Percentiles rank a stretch among this genome's conserved stretches.
These are phyloP conservation scores for Fusarium nygamai DNA, from an alignment of 2,329 filamentous ascomycete species.

Conservation along the genomic window DNA sequence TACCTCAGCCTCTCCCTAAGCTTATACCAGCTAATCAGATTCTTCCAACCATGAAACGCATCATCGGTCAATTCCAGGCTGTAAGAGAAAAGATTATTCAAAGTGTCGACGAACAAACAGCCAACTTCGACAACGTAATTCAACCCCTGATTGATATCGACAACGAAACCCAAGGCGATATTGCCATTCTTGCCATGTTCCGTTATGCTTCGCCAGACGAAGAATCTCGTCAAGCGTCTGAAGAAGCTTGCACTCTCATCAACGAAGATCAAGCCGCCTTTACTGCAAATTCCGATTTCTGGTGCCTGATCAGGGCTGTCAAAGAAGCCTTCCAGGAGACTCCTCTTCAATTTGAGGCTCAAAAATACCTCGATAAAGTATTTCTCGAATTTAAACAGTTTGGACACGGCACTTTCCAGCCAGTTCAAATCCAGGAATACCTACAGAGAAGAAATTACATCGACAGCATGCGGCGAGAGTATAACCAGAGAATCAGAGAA, in stretches of 20 bases:
- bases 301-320: background rate
- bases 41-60: background rate
- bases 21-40: too few relatives aligned
- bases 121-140: background rate
- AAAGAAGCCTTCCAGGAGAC: too few relatives aligned
- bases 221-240: background rate
- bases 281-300: background rate
- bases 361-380: background rate
- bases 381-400: background rate
- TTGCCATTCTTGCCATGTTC: background rate
- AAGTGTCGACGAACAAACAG: background rate
- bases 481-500: background rate
- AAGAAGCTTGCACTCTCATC: background rate
- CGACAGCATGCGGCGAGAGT: background rate
- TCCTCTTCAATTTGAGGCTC: background rate
- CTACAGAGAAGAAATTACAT: background rate
- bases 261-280: background rate
- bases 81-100: background rate
- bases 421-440: background rate
- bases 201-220: accelerated
- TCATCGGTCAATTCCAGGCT: accelerated
- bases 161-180: background rate
- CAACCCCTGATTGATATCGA: background rate
- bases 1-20: background rate
- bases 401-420: background rate